Evolutionary conservation across 2,329 filamentous ascomycete genomes (phyloP).

Genomic region (Colletotrichum echinochloae): DNA sequence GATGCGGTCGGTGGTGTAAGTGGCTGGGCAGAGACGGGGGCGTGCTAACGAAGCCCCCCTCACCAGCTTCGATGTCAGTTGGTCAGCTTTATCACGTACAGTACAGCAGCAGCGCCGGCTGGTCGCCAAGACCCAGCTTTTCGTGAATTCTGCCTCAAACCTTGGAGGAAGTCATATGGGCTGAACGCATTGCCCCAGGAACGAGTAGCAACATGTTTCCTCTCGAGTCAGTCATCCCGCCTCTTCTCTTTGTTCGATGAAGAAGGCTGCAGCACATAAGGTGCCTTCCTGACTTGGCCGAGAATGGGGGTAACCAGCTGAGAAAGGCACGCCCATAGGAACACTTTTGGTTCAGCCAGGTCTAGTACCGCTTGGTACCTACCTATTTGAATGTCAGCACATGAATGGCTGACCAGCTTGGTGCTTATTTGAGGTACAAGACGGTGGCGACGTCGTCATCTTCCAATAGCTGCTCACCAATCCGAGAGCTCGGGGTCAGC

Average conservation of each 20-base stretch:
- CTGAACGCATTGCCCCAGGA: constrained; percentile 33
- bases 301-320: constrained; percentile 29
- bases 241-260: constrained; percentile 35
- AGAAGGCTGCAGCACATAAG: constrained; percentile 28
- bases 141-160: constrained; percentile 3
- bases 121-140: constrained; percentile 2
- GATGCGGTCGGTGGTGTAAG: constrained; percentile 34
- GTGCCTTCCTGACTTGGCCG: constrained; percentile 37
- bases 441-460: constrained; percentile 19
- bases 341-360: constrained; percentile 11
- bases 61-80: neutral
- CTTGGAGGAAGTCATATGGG: constrained; percentile 16
- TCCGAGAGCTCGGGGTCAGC: constrained; percentile 32
- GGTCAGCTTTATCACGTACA: constrained; percentile 5
- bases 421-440: constrained; percentile 18
- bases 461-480: constrained; percentile 29
- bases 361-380: constrained; percentile 16
- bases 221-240: constrained; percentile 37
- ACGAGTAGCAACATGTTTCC: constrained; percentile 34
- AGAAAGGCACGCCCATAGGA: constrained; percentile 10
- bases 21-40: constrained; percentile 19
- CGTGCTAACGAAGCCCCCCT: constrained; percentile 23
- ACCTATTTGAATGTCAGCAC: constrained; percentile 20
- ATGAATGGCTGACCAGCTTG: constrained; percentile 21
- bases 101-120: neutral